Percentiles rank a stretch among this genome's conserved stretches.
These are phyloP conservation scores for Chenopodium berlandieri DNA, from an alignment of 148 eudicot genomes.

Conservation along the genomic window DNA sequence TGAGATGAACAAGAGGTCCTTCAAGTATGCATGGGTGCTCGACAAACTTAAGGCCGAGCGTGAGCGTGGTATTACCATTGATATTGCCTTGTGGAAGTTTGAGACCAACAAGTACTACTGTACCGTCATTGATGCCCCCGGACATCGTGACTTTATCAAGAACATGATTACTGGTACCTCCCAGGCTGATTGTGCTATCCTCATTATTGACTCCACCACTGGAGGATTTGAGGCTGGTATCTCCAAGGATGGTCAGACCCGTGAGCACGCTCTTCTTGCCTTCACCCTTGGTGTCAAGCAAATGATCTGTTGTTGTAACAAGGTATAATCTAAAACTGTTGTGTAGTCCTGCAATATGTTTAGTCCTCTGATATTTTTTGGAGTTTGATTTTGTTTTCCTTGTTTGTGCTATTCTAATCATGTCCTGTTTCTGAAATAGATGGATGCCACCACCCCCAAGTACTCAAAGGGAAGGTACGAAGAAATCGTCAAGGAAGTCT, in stretches of 20 bases:
- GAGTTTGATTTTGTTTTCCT: neutral
- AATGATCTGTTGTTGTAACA: conserved; percentile 55
- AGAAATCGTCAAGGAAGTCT: conserved; percentile 39
- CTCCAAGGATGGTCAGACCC: conserved; percentile 60
- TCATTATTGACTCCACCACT: conserved; percentile 55
- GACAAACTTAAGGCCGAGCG: conserved; percentile 57
- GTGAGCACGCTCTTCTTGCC: conserved; percentile 58
- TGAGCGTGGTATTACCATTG: conserved; percentile 53
- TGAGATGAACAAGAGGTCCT: conserved; percentile 68
- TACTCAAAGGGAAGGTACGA: conserved; percentile 41
- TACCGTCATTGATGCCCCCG: conserved; percentile 53
- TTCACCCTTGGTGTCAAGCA: conserved; percentile 60
- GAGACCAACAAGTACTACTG: conserved; percentile 54
- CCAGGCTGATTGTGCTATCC: conserved; percentile 57
- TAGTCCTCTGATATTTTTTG: too few species aligned
- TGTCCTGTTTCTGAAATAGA: conserved; percentile 13
- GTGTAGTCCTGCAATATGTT: neutral
- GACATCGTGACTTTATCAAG: conserved; percentile 51
- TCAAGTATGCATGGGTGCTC: conserved; percentile 61
- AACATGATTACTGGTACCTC: conserved; percentile 57
- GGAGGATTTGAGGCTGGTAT: conserved; percentile 63
- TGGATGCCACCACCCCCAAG: conserved; percentile 47
- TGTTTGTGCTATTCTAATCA: neutral
- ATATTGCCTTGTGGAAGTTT: conserved; percentile 53
- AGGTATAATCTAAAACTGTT: conserved; percentile 25